Percentiles rank a stretch among this genome's conserved stretches.
These are phyloP conservation scores for Periconia digitata DNA, from an alignment of 2,329 filamentous ascomycete species.

Conservation along the genomic window DNA sequence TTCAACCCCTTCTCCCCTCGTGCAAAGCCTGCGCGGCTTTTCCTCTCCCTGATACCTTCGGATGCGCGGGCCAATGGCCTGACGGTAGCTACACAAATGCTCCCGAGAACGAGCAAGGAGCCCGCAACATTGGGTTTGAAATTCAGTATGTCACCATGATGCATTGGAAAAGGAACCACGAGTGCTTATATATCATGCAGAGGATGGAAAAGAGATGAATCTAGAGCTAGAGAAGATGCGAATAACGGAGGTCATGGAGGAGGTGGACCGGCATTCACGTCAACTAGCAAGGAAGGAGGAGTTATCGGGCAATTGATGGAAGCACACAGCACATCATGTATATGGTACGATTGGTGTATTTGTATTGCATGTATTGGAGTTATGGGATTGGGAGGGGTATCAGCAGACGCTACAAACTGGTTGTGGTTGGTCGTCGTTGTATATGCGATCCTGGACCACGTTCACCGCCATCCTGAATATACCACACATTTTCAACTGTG, in stretches of 20 bases:
- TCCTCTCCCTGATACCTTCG: conserved; percentile 82
- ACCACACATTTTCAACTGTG: conserved; percentile 11
- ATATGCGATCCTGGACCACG: neutral
- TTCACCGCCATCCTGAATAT: conserved; percentile 17
- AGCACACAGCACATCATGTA: conserved; percentile 3
- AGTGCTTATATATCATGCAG: conserved; percentile 51
- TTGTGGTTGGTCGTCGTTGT: neutral
- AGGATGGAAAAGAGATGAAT: conserved; percentile 89
- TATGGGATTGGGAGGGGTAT: conserved; percentile 17
- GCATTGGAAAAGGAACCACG: neutral
- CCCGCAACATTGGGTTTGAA: conserved; percentile 73
- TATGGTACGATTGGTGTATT: conserved; percentile 5
- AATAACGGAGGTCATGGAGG: conserved; percentile 83
- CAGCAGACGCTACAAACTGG: neutral
- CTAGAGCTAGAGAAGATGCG: conserved; percentile 79
- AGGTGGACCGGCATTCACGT: conserved; percentile 88
- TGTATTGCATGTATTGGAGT: conserved; percentile 29
- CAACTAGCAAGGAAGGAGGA: conserved; percentile 80
- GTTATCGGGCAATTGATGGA: conserved; percentile 53
- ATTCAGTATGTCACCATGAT: conserved; percentile 67
- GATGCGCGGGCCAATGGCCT: conserved; percentile 73
- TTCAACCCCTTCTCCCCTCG: conserved; percentile 89
- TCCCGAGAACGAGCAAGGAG: conserved; percentile 70
- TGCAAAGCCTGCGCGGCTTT: conserved; percentile 81
- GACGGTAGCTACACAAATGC: conserved; percentile 74